Percentiles rank a stretch among this genome's conserved stretches.
Evolutionary conservation across 805 yeast species (phyloP).

Genomic region (Teunomyces funiuensis): DNA sequence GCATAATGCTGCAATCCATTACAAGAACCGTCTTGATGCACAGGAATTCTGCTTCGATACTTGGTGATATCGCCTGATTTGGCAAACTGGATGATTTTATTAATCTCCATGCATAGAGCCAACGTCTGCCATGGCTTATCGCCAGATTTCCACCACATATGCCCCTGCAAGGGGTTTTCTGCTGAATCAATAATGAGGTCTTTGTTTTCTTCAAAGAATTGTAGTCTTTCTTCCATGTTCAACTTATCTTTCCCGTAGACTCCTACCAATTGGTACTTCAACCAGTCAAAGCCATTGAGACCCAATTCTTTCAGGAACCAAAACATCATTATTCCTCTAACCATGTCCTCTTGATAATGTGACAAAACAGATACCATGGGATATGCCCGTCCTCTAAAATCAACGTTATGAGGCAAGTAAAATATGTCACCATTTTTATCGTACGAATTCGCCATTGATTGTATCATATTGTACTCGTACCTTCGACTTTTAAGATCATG

Average conservation of each 20-base stretch:
- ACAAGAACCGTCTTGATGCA: conserved; percentile 47
- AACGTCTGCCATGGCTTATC: conserved; percentile 43
- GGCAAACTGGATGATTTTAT: conserved; percentile 15
- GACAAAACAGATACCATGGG: conserved; percentile 36
- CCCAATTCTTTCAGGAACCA: conserved; percentile 40
- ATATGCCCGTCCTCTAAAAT: conserved; percentile 43
- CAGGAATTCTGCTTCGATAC: conserved; percentile 31
- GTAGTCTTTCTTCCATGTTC: conserved; percentile 22
- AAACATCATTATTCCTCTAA: conserved; percentile 35
- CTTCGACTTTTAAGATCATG: conserved; percentile 17
- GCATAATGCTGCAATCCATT: conserved; percentile 49
- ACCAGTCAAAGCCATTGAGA: conserved; percentile 34
- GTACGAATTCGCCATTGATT: conserved; percentile 24
- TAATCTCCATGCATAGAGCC: conserved; percentile 34
- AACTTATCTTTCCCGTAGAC: conserved; percentile 30
- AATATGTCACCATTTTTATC: conserved; percentile 34
- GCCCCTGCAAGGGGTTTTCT: conserved; percentile 22
- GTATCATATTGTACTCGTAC: conserved; percentile 18
- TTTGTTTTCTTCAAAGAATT: conserved; percentile 25
- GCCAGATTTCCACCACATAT: conserved; percentile 36
- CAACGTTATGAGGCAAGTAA: conserved; percentile 38
- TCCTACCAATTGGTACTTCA: conserved; percentile 40
- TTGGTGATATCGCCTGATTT: conserved; percentile 20
- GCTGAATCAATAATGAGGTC: conserved; percentile 27
- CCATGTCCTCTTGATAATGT: conserved; percentile 36